phyloP scores from a whole-genome alignment of 1,284 basidiomycete genomes.

The Pholiota adiposa region DNA sequence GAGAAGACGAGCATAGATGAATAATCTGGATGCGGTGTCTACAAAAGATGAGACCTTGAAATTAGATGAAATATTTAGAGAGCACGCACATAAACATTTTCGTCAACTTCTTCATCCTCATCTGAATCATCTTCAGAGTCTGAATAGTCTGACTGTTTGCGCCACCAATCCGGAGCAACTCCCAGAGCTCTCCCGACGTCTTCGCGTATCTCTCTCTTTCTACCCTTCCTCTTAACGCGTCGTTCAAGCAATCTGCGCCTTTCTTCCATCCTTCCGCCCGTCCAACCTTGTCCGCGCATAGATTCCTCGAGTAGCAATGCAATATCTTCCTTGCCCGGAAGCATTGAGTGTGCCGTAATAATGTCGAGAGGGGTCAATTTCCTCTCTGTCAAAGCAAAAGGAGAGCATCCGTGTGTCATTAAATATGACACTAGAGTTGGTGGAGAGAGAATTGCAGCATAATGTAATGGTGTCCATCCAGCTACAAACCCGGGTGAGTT shows the following conservation, averaged over 20 bases:
- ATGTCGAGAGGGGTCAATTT: slow-evolving; percentile 87
- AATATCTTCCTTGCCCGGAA: slow-evolving; percentile 82
- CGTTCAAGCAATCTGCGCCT: slow-evolving; percentile 61
- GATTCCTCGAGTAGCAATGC: slow-evolving; percentile 80
- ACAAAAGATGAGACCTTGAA: slow-evolving; percentile 5
- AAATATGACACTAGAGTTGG: slow-evolving; percentile 92
- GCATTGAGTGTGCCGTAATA: slow-evolving; percentile 75
- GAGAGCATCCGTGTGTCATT: slow-evolving; percentile 89
- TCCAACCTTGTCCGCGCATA: slow-evolving; percentile 80
- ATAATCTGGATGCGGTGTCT: slow-evolving; percentile 77
- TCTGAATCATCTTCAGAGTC: slow-evolving; percentile 48
- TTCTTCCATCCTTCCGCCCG: slow-evolving; percentile 68
- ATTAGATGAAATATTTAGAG: background rate
- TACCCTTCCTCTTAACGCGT: slow-evolving; percentile 57
- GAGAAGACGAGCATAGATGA: slow-evolving; percentile 92
- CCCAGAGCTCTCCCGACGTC: slow-evolving; percentile 60
- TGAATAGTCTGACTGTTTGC: slow-evolving; percentile 42
- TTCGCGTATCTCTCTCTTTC: slow-evolving; percentile 54
- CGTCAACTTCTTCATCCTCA: slow-evolving; percentile 50
- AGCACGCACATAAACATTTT: slow-evolving; percentile 56
- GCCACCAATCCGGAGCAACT: slow-evolving; percentile 70
- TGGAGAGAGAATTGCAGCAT: slow-evolving; percentile 88
- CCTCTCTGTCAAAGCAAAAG: slow-evolving; percentile 73
- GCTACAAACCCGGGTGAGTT: slow-evolving; percentile 44
- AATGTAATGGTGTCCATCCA: slow-evolving; percentile 96